These are phyloP conservation scores for Diversispora epigaea DNA, from an alignment of 192 early-diverging fungal species.

Conservation along the genomic window DNA sequence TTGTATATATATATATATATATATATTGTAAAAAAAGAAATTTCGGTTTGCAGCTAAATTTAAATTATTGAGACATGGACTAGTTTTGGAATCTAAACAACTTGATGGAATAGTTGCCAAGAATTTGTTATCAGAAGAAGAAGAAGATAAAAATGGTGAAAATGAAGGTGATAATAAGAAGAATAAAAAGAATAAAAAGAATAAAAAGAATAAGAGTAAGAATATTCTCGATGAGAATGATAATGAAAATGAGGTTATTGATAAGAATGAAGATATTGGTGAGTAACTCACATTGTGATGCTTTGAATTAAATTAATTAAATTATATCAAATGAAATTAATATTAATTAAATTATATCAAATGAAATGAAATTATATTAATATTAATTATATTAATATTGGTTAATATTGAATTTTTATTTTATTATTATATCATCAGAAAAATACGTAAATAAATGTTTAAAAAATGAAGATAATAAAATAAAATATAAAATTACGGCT, in stretches of 20 bases:
- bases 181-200: neutral
- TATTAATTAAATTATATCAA: too few relatives aligned
- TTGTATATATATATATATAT: neutral
- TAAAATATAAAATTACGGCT: conserved; percentile 38
- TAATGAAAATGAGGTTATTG: too few relatives aligned
- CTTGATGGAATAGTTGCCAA: conserved; percentile 63
- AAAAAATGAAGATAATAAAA: neutral
- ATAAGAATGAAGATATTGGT: too few relatives aligned
- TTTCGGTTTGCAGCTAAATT: conserved; percentile 76
- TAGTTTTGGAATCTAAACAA: conserved; percentile 80
- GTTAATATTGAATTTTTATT: neutral
- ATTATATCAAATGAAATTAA: too few relatives aligned
- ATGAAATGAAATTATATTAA: too few relatives aligned
- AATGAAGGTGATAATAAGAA: conserved; percentile 55
- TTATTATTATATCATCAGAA: neutral
- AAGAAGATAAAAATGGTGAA: conserved; percentile 41
- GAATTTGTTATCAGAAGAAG: conserved; percentile 43
- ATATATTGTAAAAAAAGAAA: conserved; percentile 35
- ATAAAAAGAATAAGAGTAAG: too few relatives aligned
- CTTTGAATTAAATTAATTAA: too few relatives aligned
- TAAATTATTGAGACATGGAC: conserved; percentile 79
- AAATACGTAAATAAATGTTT: conserved; percentile 3
- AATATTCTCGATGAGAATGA: too few relatives aligned
- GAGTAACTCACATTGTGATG: too few relatives aligned
- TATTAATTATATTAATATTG: neutral